Evolutionary conservation across 73 alveolate genomes (phyloP).

Genomic region (Tetrahymena borealis): DNA sequence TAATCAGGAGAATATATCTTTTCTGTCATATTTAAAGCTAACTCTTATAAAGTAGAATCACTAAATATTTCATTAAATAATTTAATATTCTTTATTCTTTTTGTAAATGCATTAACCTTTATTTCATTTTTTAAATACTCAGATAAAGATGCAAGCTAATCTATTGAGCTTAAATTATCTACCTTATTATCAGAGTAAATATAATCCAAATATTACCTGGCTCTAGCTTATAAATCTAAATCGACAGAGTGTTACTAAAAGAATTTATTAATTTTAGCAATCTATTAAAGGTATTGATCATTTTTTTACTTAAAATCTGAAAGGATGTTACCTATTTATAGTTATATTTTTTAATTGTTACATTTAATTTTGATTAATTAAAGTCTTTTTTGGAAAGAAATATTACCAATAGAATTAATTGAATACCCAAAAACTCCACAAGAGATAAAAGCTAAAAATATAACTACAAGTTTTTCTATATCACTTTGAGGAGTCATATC

Average conservation of each 20-base stretch:
- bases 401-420: slow-evolving; percentile 8
- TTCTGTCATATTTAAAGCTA: background rate
- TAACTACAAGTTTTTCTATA: background rate
- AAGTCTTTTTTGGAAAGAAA: background rate
- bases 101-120: background rate
- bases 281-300: background rate
- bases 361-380: background rate
- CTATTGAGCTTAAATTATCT: background rate
- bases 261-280: background rate
- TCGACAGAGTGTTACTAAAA: background rate
- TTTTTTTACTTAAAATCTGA: background rate
- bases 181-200: background rate
- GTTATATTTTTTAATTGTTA: no score
- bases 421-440: slow-evolving; percentile 28
- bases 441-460: slow-evolving; percentile 7
- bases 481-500: slow-evolving; percentile 13
- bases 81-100: background rate
- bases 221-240: background rate
- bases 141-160: background rate
- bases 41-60: background rate
- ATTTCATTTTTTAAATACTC: background rate
- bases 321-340: background rate
- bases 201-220: background rate
- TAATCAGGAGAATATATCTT: background rate
- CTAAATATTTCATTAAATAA: background rate